Evolutionary conservation across 768 basidiomycete genomes (phyloP).

Genomic region (Pisolithus microcarpus): DNA sequence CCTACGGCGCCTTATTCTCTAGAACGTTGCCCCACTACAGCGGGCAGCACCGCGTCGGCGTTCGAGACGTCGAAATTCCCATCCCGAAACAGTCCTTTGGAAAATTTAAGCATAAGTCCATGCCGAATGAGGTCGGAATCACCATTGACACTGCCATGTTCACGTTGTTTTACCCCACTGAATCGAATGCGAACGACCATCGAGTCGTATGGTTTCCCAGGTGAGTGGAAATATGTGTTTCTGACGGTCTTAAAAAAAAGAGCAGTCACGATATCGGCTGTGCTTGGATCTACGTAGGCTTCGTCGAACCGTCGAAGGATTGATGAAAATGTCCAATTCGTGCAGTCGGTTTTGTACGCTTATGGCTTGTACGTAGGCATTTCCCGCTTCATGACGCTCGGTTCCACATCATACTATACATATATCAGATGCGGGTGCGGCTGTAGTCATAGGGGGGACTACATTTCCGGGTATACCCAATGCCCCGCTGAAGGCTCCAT

Average conservation of each 20-base stretch:
- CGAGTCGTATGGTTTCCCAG: slow-evolving; percentile 23
- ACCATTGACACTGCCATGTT: slow-evolving; percentile 25
- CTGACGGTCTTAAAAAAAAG: not conserved
- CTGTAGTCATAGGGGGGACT: slow-evolving; percentile 23
- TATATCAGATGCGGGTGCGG: slow-evolving; percentile 16
- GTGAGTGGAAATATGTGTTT: slow-evolving; percentile 3
- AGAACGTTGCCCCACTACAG: slow-evolving; percentile 25
- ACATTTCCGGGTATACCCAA: slow-evolving; percentile 26
- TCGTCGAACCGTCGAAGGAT: slow-evolving; percentile 24
- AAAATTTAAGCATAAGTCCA: slow-evolving; percentile 19
- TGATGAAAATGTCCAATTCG: slow-evolving; percentile 27
- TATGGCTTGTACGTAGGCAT: slow-evolving; percentile 14
- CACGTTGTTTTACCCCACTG: slow-evolving; percentile 27
- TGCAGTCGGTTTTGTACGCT: slow-evolving; percentile 19
- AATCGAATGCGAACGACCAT: not conserved
- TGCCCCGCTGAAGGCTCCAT: slow-evolving; percentile 16
- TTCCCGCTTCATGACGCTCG: not conserved
- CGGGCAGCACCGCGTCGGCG: slow-evolving; percentile 25
- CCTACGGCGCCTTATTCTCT: slow-evolving; percentile 15
- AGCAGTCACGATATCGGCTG: not conserved
- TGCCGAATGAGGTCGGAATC: slow-evolving; percentile 19
- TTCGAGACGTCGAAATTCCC: slow-evolving; percentile 27
- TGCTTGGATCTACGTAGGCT: slow-evolving; percentile 12
- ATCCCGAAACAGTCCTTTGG: slow-evolving; percentile 19
- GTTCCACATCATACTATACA: not conserved